These are phyloP conservation scores for Austroboletus sp. DNA, from an alignment of 1,284 basidiomycete species.

Conservation along the genomic window DNA sequence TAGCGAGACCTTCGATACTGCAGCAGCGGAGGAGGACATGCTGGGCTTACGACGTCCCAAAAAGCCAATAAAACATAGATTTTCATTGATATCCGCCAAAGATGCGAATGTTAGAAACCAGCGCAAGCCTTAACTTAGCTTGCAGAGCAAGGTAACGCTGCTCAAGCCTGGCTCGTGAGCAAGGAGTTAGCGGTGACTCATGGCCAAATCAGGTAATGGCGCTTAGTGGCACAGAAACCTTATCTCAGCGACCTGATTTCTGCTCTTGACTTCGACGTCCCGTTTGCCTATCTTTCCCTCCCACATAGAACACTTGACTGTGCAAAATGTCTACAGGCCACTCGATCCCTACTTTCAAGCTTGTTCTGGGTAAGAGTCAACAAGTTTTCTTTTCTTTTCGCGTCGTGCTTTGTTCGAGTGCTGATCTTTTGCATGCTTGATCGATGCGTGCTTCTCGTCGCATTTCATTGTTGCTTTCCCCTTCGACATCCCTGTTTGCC, in stretches of 20 bases:
- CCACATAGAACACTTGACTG: constrained; percentile 23
- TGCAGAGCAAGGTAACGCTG: no score
- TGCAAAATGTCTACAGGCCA: constrained; percentile 39
- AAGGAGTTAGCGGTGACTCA: constrained; percentile 3
- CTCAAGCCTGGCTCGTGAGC: no score
- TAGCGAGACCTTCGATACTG: no score
- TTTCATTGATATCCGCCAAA: no score
- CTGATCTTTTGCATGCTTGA: constrained; percentile 29
- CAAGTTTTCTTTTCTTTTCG: not conserved
- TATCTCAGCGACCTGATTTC: constrained; percentile 35
- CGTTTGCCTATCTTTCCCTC: constrained; percentile 12
- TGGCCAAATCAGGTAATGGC: constrained; percentile 22
- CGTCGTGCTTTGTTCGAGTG: constrained; percentile 7
- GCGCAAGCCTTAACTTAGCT: no score
- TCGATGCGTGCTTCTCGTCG: constrained; percentile 26
- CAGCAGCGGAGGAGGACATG: no score
- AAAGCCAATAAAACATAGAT: no score
- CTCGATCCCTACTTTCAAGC: constrained; percentile 89
- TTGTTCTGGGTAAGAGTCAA: constrained; percentile 79
- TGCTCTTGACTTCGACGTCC: constrained; percentile 25
- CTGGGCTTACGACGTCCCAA: no score
- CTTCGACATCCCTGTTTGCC: constrained; percentile 12
- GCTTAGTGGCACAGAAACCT: constrained; percentile 30
- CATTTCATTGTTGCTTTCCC: constrained; percentile 17
- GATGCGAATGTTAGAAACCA: no score